Evolutionary conservation across 2,329 filamentous ascomycete genomes (phyloP).

Genomic region (Aureobasidium uvarum): DNA sequence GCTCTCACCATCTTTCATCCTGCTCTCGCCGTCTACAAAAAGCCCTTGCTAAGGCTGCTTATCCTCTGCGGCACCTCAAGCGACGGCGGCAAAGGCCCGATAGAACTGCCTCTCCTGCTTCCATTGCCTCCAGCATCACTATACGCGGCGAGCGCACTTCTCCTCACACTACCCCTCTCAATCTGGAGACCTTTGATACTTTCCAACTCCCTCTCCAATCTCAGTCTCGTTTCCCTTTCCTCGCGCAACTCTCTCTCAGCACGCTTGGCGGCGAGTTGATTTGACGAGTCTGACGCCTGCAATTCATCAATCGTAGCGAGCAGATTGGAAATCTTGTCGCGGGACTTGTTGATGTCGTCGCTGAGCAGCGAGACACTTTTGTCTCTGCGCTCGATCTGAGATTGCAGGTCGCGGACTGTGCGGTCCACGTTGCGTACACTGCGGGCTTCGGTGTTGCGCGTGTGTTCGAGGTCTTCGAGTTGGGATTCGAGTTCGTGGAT

Average conservation of each 20-base stretch:
- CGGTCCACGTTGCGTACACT: constrained; percentile 91
- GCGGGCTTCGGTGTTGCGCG: constrained; percentile 75
- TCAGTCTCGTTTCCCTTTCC: constrained; percentile 75
- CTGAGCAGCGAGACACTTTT: constrained; percentile 76
- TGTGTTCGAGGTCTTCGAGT: constrained; percentile 84
- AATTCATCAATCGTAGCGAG: constrained; percentile 91
- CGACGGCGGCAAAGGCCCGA: constrained; percentile 40
- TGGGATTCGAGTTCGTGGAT: constrained; percentile 71
- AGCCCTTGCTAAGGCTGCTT: constrained; percentile 50
- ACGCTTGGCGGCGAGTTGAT: constrained; percentile 76
- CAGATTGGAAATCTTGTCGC: constrained; percentile 87
- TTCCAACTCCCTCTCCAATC: constrained; percentile 85
- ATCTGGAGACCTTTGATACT: constrained; percentile 70
- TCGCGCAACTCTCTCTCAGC: constrained; percentile 88
- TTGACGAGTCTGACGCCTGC: constrained; percentile 78
- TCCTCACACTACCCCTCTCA: constrained; percentile 53
- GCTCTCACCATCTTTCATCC: background rate
- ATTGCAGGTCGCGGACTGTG: constrained; percentile 86
- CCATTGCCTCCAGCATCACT: constrained; percentile 46
- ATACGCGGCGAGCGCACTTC: constrained; percentile 38
- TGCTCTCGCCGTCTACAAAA: constrained; percentile 44
- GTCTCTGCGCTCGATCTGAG: constrained; percentile 88
- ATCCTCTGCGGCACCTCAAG: constrained; percentile 41
- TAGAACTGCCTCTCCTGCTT: constrained; percentile 46
- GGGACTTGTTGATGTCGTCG: constrained; percentile 79